Percentiles rank a stretch among this genome's conserved stretches.
Conservation (phyloP, 306 rosid species). For the Ziziphus jujuba region DNA sequence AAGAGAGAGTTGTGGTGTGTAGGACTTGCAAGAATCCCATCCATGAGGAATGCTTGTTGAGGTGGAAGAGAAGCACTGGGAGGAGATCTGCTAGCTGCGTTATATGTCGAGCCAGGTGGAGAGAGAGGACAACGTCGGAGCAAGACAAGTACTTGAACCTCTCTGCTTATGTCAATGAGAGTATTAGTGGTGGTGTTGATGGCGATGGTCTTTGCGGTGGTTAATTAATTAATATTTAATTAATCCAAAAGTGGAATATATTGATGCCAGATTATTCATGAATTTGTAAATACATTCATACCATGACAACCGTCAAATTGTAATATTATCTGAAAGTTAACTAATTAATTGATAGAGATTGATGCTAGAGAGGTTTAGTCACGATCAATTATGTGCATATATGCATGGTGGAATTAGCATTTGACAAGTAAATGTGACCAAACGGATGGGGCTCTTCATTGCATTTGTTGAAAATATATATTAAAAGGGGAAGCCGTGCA, state of each 20-base stretch:
- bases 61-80: conserved; percentile 76
- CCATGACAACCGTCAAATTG: too few species aligned
- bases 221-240: background rate
- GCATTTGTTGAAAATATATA: too few species aligned
- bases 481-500: too few species aligned
- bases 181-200: conserved; percentile 13
- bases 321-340: too few species aligned
- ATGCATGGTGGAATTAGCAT: too few species aligned
- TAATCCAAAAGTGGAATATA: background rate
- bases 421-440: too few species aligned
- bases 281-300: conserved; percentile 2
- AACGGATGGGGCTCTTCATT: too few species aligned
- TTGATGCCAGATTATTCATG: background rate
- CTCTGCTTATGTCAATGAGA: conserved; percentile 55
- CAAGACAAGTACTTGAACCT: conserved; percentile 68
- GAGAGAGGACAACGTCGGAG: conserved; percentile 22
- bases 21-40: conserved; percentile 68
- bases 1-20: conserved; percentile 62
- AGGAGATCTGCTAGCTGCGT: conserved; percentile 65
- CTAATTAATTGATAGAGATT: too few species aligned
- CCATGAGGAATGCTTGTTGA: conserved; percentile 70
- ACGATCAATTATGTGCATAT: too few species aligned
- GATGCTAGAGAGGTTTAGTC: too few species aligned
- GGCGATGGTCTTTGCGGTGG: conserved; percentile 5
- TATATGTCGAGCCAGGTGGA: conserved; percentile 90